Conservation (phyloP, 495 filamentous ascomycete species). For the Penicillium angulare region DNA sequence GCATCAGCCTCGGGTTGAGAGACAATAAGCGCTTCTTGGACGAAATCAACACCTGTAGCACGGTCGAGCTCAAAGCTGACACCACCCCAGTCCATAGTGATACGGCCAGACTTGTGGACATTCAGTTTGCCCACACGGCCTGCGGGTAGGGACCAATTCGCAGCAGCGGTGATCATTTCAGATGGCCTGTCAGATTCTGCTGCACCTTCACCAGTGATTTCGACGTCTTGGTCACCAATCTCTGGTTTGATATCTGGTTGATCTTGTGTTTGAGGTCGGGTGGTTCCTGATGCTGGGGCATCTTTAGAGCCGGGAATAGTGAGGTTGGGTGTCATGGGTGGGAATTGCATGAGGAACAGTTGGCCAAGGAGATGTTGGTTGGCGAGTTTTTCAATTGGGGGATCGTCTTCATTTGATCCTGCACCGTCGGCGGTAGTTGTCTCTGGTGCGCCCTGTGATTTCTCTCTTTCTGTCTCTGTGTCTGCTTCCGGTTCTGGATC, state of each 20-base stretch:
- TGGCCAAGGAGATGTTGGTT: constrained; percentile 38
- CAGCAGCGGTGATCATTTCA: constrained; percentile 37
- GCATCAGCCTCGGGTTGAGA: constrained; percentile 28
- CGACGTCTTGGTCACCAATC: constrained; percentile 26
- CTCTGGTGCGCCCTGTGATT: constrained; percentile 8
- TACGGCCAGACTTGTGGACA: constrained; percentile 49
- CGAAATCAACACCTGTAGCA: constrained; percentile 42
- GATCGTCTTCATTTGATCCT: constrained; percentile 16
- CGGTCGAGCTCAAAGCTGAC: constrained; percentile 47
- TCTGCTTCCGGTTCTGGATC: constrained; percentile 14
- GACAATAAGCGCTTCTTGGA: constrained; percentile 47
- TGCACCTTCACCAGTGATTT: constrained; percentile 28
- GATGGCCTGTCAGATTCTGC: constrained; percentile 14
- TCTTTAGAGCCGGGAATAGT: constrained; percentile 25
- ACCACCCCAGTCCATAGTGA: constrained; percentile 51
- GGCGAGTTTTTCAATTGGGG: constrained; percentile 7
- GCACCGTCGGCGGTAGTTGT: constrained; percentile 9
- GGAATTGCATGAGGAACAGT: constrained; percentile 56
- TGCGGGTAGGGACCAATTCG: constrained; percentile 46
- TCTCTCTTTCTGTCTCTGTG: constrained; percentile 13
- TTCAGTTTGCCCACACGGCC: constrained; percentile 57
- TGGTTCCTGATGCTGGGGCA: constrained; percentile 1
- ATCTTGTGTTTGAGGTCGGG: background rate
- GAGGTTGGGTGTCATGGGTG: constrained; percentile 53
- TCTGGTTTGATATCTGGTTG: constrained; percentile 30